phyloP scores from a whole-genome alignment of 2,329 filamentous ascomycete species.

The Diaporthe longicolla region DNA sequence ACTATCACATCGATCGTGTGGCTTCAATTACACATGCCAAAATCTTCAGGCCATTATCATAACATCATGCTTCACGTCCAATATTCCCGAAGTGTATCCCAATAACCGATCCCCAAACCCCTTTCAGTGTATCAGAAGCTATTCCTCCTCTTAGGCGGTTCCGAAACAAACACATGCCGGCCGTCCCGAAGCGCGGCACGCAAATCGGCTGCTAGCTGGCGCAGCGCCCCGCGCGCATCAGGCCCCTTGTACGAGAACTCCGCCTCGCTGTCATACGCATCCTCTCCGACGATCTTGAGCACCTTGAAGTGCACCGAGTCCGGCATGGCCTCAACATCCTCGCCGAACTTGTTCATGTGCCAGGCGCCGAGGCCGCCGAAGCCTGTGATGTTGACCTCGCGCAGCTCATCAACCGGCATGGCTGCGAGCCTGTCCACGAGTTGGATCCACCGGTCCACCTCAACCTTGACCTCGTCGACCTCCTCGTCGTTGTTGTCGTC shows the following conservation, averaged over 20 bases:
- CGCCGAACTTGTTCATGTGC: constrained; percentile 11
- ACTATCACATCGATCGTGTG: not conserved
- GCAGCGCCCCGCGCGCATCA: not conserved
- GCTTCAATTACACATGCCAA: not conserved
- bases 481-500: not conserved
- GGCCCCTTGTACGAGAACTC: constrained; percentile 26
- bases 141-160: not conserved
- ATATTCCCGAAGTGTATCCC: no score
- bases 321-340: not conserved
- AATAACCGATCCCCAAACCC: not conserved
- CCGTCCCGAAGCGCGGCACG: constrained; percentile 26
- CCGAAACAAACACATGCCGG: constrained; percentile 23
- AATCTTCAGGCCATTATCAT: not conserved
- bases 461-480: not conserved
- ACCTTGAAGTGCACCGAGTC: constrained; percentile 25
- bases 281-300: constrained; percentile 8
- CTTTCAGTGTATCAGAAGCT: constrained; percentile 5
- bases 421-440: constrained; percentile 6
- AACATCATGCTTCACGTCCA: not conserved
- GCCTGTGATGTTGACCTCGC: constrained; percentile 26
- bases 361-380: constrained; percentile 22
- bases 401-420: constrained; percentile 7
- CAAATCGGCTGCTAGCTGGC: constrained; percentile 1
- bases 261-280: not conserved
- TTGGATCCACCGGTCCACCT: not conserved